Percentiles rank a stretch among this genome's conserved stretches.
Evolutionary conservation across 2,329 filamentous ascomycete genomes (phyloP).

Genomic region (Colletotrichum sp.): DNA sequence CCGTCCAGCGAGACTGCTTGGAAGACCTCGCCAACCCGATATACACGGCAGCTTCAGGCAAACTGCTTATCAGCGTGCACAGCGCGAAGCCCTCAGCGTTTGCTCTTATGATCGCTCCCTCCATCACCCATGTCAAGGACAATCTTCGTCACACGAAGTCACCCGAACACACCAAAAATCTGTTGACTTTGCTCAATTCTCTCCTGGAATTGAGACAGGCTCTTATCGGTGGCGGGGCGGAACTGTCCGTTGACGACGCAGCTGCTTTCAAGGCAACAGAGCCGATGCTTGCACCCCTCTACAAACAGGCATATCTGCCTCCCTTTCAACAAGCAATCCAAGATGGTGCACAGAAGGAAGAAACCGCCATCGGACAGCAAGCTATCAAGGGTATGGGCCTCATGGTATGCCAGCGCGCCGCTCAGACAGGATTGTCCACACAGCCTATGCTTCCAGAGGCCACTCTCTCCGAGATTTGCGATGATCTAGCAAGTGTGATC

Average conservation of each 20-base stretch:
- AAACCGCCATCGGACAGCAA: conserved; percentile 45
- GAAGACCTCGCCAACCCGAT: conserved; percentile 58
- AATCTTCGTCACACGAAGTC: conserved; percentile 57
- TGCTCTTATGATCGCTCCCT: conserved; percentile 48
- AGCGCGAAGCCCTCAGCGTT: conserved; percentile 55
- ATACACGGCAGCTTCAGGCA: conserved; percentile 57
- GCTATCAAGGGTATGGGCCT: conserved; percentile 52
- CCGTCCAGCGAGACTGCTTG: conserved; percentile 57
- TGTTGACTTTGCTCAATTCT: conserved; percentile 56
- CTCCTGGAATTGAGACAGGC: conserved; percentile 52
- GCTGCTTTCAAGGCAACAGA: conserved; percentile 41
- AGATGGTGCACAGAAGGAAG: conserved; percentile 36
- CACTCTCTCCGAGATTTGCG: conserved; percentile 39
- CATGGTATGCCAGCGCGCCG: conserved; percentile 45
- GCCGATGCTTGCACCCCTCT: conserved; percentile 43
- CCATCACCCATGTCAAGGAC: conserved; percentile 54
- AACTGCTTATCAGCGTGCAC: conserved; percentile 55
- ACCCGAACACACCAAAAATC: conserved; percentile 53
- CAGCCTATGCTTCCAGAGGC: conserved; percentile 14
- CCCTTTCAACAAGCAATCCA: conserved; percentile 36
- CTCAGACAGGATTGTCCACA: conserved; percentile 19
- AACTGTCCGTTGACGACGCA: conserved; percentile 38
- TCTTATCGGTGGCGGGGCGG: conserved; percentile 34
- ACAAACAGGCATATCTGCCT: conserved; percentile 47
- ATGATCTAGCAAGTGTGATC: conserved; percentile 26